phyloP scores from a whole-genome alignment of 1,139 yeast genomes.

The Candida glucosophila region DNA sequence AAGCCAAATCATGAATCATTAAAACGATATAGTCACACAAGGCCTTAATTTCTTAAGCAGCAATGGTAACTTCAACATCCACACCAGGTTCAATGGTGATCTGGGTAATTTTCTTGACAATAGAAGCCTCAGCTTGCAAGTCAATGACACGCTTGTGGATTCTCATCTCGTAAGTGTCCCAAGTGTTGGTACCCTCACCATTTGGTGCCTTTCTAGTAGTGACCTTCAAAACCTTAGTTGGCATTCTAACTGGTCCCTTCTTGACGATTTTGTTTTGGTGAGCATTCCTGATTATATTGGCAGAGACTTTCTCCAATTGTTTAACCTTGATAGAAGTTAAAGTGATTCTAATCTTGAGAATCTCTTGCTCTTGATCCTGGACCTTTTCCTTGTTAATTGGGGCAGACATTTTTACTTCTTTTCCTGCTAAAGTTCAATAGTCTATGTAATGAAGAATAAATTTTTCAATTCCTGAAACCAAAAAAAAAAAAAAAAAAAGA shows the following conservation, averaged over 20 bases:
- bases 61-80: slow-evolving; percentile 34
- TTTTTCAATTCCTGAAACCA: too few relatives aligned
- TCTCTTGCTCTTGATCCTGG: slow-evolving; percentile 72
- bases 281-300: slow-evolving; percentile 87
- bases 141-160: slow-evolving; percentile 99
- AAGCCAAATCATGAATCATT: slow-evolving; percentile 1
- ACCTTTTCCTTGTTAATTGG: slow-evolving; percentile 71
- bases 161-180: slow-evolving; percentile 99
- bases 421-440: slow-evolving; percentile 22
- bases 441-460: too few relatives aligned
- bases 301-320: slow-evolving; percentile 90
- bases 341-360: slow-evolving; percentile 98
- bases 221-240: slow-evolving; percentile 97
- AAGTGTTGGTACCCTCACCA: slow-evolving; percentile 99
- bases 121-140: slow-evolving; percentile 92
- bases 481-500: too few relatives aligned
- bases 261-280: slow-evolving; percentile 70
- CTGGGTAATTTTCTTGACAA: slow-evolving; percentile 94
- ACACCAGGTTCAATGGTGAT: slow-evolving; percentile 65
- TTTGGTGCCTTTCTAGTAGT: slow-evolving; percentile 99
- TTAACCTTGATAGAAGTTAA: slow-evolving; percentile 98
- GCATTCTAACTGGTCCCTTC: slow-evolving; percentile 99
- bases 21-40: neutral
- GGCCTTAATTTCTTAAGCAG: slow-evolving; percentile 18
- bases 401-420: slow-evolving; percentile 56